These are phyloP conservation scores for Ogataea chonburiensis DNA, from an alignment of 805 yeast species.

Conservation along the genomic window DNA sequence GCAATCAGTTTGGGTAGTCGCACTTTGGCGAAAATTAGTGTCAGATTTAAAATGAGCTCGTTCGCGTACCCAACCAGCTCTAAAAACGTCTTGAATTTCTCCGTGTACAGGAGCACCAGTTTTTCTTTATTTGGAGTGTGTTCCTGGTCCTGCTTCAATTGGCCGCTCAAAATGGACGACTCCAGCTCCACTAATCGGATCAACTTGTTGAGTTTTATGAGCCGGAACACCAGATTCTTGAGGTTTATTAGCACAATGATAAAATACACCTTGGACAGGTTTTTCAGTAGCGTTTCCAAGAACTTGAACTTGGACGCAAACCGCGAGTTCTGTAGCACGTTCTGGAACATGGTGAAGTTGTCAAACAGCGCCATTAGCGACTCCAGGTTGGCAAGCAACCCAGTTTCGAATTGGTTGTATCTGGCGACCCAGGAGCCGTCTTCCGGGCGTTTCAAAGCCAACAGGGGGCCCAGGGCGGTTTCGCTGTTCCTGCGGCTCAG, in stretches of 20 bases:
- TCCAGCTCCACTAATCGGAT: slow-evolving; percentile 26
- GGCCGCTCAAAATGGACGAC: slow-evolving; percentile 15
- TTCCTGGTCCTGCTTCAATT: slow-evolving; percentile 1
- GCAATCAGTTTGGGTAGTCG: slow-evolving; percentile 24
- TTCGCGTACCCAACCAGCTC: slow-evolving; percentile 33
- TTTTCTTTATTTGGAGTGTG: slow-evolving; percentile 16
- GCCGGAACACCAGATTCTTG: slow-evolving; percentile 24
- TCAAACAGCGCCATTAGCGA: slow-evolving; percentile 28
- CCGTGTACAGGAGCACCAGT: slow-evolving; percentile 24
- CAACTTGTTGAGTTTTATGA: slow-evolving; percentile 26
- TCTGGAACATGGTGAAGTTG: slow-evolving; percentile 30
- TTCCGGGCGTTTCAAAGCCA: background rate
- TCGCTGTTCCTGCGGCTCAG: slow-evolving; percentile 15
- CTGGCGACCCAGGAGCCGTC: slow-evolving; percentile 9
- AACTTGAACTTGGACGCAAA: slow-evolving; percentile 15
- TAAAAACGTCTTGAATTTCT: slow-evolving; percentile 25
- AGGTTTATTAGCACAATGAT: slow-evolving; percentile 30
- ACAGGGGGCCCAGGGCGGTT: slow-evolving; percentile 1
- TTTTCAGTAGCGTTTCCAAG: slow-evolving; percentile 20
- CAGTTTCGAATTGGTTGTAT: slow-evolving; percentile 22
- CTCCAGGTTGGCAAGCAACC: slow-evolving; percentile 24
- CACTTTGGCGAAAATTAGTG: slow-evolving; percentile 23
- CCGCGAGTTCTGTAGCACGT: slow-evolving; percentile 20
- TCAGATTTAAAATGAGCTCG: slow-evolving; percentile 32
- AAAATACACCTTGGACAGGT: slow-evolving; percentile 30